Evolutionary conservation across 2,329 filamentous ascomycete species (phyloP).

Genomic region (Cyclaneusma minus): DNA sequence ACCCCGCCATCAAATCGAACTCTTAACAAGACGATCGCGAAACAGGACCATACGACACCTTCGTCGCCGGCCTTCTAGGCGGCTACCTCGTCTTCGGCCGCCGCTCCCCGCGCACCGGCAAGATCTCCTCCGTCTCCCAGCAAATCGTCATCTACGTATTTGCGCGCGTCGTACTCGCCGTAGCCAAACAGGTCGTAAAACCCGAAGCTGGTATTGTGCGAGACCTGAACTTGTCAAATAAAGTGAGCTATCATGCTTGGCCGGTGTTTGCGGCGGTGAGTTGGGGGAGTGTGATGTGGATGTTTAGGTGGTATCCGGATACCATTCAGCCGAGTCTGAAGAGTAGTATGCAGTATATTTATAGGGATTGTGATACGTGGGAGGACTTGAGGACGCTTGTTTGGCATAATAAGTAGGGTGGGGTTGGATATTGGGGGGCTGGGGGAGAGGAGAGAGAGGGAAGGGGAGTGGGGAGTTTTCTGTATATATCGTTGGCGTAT

Average conservation of each 20-base stretch:
- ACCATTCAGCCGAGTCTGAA: constrained; percentile 81
- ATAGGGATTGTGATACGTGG: constrained; percentile 78
- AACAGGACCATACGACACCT: constrained; percentile 63
- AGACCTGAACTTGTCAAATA: constrained; percentile 25
- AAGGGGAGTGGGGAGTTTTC: too few species aligned
- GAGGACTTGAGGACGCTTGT: constrained; percentile 72
- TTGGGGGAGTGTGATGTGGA: constrained; percentile 90
- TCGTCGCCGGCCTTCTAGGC: constrained; percentile 74
- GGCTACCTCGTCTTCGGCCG: constrained; percentile 85
- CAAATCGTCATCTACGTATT: constrained; percentile 99
- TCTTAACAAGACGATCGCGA: neutral
- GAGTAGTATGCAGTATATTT: constrained; percentile 97
- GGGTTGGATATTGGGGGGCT: too few species aligned
- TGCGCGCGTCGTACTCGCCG: constrained; percentile 70
- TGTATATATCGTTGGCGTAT: too few species aligned
- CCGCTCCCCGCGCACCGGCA: constrained; percentile 43
- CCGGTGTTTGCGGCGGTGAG: constrained; percentile 79
- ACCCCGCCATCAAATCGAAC: neutral
- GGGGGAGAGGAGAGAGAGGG: too few species aligned
- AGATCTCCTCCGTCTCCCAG: constrained; percentile 71
- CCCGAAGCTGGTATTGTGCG: constrained; percentile 34
- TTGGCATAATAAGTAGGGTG: constrained; percentile 62
- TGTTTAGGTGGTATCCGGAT: constrained; percentile 86
- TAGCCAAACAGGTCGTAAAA: constrained; percentile 72
- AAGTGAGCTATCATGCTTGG: constrained; percentile 64